phyloP scores from a whole-genome alignment of 306 rosid species.

The Ammopiptanthus mongolicus region DNA sequence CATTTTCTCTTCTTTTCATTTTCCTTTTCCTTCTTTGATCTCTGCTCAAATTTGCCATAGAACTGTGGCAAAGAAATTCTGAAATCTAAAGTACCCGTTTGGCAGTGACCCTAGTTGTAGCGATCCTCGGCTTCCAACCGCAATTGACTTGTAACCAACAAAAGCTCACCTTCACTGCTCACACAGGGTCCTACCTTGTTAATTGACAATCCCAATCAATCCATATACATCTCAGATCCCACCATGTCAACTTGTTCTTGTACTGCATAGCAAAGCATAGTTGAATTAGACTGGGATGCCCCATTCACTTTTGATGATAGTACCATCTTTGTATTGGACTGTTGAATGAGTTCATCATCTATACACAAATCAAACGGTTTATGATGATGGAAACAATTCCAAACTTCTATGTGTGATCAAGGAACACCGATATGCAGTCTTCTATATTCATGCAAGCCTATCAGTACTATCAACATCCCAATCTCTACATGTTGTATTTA shows the following conservation, averaged over 20 bases:
- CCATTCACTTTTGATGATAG: constrained; percentile 58
- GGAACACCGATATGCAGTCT: constrained; percentile 57
- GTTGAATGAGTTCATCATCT: constrained; percentile 50
- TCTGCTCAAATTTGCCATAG: constrained; percentile 58
- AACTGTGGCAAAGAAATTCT: constrained; percentile 57
- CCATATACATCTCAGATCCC: constrained; percentile 67
- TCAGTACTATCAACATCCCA: constrained; percentile 54
- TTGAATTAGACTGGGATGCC: constrained; percentile 65
- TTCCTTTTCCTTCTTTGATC: constrained; percentile 23
- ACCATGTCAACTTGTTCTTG: constrained; percentile 78
- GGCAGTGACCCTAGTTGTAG: constrained; percentile 69
- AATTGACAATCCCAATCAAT: constrained; percentile 57
- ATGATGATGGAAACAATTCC: constrained; percentile 29
- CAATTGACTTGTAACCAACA: constrained; percentile 44
- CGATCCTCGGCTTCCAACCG: constrained; percentile 60
- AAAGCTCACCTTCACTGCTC: constrained; percentile 57
- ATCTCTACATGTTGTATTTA: constrained; percentile 77
- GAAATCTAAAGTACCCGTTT: constrained; percentile 61
- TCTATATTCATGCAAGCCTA: constrained; percentile 56
- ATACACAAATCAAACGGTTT: constrained; percentile 30
- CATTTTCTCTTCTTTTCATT: constrained; percentile 15
- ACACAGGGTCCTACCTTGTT: constrained; percentile 66
- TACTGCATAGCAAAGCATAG: constrained; percentile 63
- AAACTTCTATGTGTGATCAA: constrained; percentile 58
- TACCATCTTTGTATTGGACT: constrained; percentile 62